A percentile compares a stretch with the other conserved stretches of the same genome.
Evolutionary conservation across 441 rosid species (phyloP).

Genomic region (Melastoma candidum): DNA sequence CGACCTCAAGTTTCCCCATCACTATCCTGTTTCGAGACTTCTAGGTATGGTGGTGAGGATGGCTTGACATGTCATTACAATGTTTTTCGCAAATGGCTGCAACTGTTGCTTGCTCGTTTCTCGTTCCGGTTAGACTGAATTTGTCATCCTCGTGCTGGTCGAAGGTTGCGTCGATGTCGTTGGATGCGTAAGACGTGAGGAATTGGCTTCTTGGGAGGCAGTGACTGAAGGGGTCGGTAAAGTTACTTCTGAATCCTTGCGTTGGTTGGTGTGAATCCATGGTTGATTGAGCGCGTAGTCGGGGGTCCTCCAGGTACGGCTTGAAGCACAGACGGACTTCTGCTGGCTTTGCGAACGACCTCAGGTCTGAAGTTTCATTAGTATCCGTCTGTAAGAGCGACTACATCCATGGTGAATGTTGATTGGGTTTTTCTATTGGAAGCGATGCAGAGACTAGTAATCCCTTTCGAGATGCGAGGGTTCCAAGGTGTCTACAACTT

Average conservation of each 20-base stretch:
- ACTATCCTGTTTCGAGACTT: conserved; percentile 83
- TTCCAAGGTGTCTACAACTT: conserved; percentile 74
- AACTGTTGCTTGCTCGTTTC: background rate
- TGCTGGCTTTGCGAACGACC: conserved; percentile 96
- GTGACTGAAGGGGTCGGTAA: conserved; percentile 64
- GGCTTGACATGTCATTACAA: too few species aligned
- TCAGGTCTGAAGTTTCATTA: conserved; percentile 35
- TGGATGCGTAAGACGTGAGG: conserved; percentile 64
- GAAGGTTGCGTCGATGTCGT: conserved; percentile 89
- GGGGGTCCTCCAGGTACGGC: conserved; percentile 44
- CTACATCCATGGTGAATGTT: background rate
- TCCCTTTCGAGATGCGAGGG: conserved; percentile 93
- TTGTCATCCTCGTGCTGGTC: conserved; percentile 4
- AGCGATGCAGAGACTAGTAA: conserved; percentile 44
- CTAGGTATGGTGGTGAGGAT: conserved; percentile 32
- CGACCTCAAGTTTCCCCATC: conserved; percentile 59
- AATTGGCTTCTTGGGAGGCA: conserved; percentile 60
- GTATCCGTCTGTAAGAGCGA: too few species aligned
- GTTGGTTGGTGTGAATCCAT: conserved; percentile 3
- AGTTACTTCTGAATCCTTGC: background rate
- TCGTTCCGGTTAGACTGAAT: background rate
- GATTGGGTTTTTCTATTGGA: conserved; percentile 1
- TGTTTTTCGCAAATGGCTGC: too few species aligned
- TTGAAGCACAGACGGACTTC: conserved; percentile 74
- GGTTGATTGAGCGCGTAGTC: background rate